phyloP scores from a whole-genome alignment of 23 red algal species.

The Cyanidiococcus yangmingshanensis region DNA sequence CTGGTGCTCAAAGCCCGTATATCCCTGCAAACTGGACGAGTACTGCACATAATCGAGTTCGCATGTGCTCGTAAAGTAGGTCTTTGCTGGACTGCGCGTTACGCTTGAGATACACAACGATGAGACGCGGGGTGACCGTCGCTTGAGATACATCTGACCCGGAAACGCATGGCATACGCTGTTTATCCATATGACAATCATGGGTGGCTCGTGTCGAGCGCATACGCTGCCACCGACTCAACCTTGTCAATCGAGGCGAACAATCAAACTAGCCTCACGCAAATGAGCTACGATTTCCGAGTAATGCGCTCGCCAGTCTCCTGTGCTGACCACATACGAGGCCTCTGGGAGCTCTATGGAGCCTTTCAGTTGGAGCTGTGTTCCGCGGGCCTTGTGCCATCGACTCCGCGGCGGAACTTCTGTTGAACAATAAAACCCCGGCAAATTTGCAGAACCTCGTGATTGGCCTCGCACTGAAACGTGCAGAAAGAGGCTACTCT shows the following conservation, averaged over 20 bases:
- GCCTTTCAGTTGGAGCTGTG: slow-evolving; percentile 10
- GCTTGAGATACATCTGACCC: too few relatives aligned
- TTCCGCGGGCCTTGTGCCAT: neutral
- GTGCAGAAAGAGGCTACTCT: neutral
- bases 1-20: too few relatives aligned
- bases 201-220: too few relatives aligned
- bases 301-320: neutral
- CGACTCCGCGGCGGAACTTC: neutral
- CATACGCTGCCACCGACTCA: too few relatives aligned
- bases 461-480: neutral
- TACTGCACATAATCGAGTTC: too few relatives aligned
- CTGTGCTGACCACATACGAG: neutral
- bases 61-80: too few relatives aligned
- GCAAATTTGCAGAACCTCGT: neutral
- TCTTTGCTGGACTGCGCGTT: too few relatives aligned
- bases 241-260: neutral
- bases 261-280: neutral
- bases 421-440: neutral
- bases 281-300: neutral
- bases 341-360: slow-evolving; percentile 10
- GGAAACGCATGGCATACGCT: too few relatives aligned
- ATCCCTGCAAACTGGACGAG: too few relatives aligned
- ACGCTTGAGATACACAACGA: too few relatives aligned
- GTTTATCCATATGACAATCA: too few relatives aligned
- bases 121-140: too few relatives aligned